Base-by-base conservation (phyloP, 2,329 filamentous ascomycete genomes). In the Sclerotinia subarctica region DNA sequence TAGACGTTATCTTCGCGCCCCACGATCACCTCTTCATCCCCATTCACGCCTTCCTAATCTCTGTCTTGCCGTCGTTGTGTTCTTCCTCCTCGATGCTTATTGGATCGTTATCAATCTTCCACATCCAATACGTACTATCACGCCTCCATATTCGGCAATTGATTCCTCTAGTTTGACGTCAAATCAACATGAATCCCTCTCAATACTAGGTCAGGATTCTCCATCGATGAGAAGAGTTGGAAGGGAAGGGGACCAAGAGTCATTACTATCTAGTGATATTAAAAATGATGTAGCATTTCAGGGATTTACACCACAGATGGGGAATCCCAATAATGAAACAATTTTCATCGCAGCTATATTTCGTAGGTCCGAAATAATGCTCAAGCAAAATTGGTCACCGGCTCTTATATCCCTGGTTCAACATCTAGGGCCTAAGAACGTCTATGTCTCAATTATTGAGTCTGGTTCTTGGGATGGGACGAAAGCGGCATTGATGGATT, bases 321-420 rank as follows among this genome's bases (percentile, higher is more conserved):
- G 26, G 2, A 35, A 68, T 56, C 70, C 73, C 21, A 54, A 66
- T 38, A 52, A 70, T 21, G 56, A 73, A 42, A 71, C 70, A 53
- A 83, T 92, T 70, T 92, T 87, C 78, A 90, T 93, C 69, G 86
- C 88, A 5, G 86, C 85, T 70, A 86, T 89, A 75, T 88, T 90
- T 74, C 91, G 88, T 83, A 91, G 90, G 73, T 86, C 86, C 70
- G 89, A 85, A 69, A 75, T 77, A 1, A 80, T 91, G 32, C 81
- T 92, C 2, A 82, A 84, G 10, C 80, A 80, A 6, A 83, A 88
- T 72, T 92, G 90, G 89, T 87, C 83, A 70, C 78, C 82, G 7
- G 87, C 86, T 0, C 79, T 92, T 3, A 69, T 89, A 8, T 79
- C 83, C 2, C 79, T 92, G 26, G 82, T 85, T 6, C 79, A 83